phyloP scores from a whole-genome alignment of 495 filamentous ascomycete species.

The Trichocladium antarcticum region DNA sequence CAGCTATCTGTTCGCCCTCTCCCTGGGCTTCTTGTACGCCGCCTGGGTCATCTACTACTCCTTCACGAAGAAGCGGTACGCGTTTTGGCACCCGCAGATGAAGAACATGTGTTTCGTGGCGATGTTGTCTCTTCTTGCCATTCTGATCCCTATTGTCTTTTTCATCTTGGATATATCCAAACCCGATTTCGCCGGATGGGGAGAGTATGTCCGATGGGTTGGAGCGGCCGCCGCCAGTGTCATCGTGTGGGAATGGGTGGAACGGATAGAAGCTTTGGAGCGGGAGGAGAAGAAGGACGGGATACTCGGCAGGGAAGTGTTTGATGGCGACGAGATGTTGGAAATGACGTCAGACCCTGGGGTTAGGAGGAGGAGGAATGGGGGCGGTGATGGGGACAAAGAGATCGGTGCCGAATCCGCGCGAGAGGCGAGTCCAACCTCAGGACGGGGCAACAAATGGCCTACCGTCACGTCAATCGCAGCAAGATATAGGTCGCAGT shows the following conservation, averaged over 20 bases:
- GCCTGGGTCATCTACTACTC: slow-evolving; percentile 95
- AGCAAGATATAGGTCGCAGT: slow-evolving; percentile 31
- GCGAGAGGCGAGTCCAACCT: slow-evolving; percentile 16
- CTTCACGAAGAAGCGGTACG: slow-evolving; percentile 81
- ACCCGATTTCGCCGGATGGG: slow-evolving; percentile 83
- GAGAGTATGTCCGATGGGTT: slow-evolving; percentile 95
- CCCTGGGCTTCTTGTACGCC: slow-evolving; percentile 80
- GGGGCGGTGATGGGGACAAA: slow-evolving; percentile 21
- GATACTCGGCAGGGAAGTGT: slow-evolving; percentile 85
- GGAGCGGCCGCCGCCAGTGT: slow-evolving; percentile 93
- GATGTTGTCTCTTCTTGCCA: slow-evolving; percentile 60
- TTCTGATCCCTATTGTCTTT: slow-evolving; percentile 87
- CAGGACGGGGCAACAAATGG: slow-evolving; percentile 33
- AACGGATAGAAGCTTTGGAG: slow-evolving; percentile 93
- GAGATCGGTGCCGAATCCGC: slow-evolving; percentile 7
- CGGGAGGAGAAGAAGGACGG: slow-evolving; percentile 94
- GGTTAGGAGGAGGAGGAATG: slow-evolving; percentile 28
- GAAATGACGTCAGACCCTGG: slow-evolving; percentile 48
- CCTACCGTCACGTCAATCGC: slow-evolving; percentile 36
- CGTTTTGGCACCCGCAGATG: slow-evolving; percentile 89
- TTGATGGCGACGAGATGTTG: slow-evolving; percentile 94
- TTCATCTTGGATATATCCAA: slow-evolving; percentile 90
- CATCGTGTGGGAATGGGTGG: slow-evolving; percentile 99
- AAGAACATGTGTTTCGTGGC: slow-evolving; percentile 83
- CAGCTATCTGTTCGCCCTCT: slow-evolving; percentile 85